These are phyloP conservation scores for Ailanthus altissimus DNA, from an alignment of 345 rosid genomes.

Conservation along the genomic window DNA sequence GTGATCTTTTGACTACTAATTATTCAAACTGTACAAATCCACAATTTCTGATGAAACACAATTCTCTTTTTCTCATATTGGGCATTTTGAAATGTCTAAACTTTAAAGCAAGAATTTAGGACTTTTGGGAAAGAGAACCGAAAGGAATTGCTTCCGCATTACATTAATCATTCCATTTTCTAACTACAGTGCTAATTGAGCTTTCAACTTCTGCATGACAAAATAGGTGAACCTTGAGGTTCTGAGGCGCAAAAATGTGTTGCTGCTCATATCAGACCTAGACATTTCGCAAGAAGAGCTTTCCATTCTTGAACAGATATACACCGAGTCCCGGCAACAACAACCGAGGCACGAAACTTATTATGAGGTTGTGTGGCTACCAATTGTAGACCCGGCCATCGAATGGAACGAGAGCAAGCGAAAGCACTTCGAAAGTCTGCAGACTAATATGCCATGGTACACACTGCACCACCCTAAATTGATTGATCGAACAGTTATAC, in stretches of 20 bases:
- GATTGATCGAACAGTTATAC: slow-evolving; percentile 50
- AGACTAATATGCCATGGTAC: slow-evolving; percentile 72
- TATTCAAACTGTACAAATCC: not conserved
- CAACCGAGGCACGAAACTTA: slow-evolving; percentile 32
- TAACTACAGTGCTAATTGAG: not conserved
- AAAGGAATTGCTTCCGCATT: not conserved
- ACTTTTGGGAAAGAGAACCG: not conserved
- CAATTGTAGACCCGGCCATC: slow-evolving; percentile 49
- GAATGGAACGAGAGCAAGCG: slow-evolving; percentile 46
- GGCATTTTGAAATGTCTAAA: too few relatives aligned
- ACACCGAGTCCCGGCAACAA: slow-evolving; percentile 49
- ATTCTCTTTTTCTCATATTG: too few relatives aligned
- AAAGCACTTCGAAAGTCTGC: slow-evolving; percentile 52
- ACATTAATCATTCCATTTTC: not conserved
- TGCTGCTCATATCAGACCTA: slow-evolving; percentile 71
- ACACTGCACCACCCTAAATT: slow-evolving; percentile 56
- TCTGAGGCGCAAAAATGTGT: slow-evolving; percentile 65
- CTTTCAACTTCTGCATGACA: not conserved
- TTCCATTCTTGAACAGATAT: slow-evolving; percentile 48
- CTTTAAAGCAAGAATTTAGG: not conserved
- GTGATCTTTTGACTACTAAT: not conserved
- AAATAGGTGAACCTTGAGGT: slow-evolving; percentile 66
- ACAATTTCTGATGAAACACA: too few relatives aligned
- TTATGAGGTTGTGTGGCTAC: slow-evolving; percentile 83
- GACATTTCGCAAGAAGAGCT: slow-evolving; percentile 59